Base-by-base conservation (phyloP, 352 stramenopile species). In the Blastocystis sp. region DNA sequence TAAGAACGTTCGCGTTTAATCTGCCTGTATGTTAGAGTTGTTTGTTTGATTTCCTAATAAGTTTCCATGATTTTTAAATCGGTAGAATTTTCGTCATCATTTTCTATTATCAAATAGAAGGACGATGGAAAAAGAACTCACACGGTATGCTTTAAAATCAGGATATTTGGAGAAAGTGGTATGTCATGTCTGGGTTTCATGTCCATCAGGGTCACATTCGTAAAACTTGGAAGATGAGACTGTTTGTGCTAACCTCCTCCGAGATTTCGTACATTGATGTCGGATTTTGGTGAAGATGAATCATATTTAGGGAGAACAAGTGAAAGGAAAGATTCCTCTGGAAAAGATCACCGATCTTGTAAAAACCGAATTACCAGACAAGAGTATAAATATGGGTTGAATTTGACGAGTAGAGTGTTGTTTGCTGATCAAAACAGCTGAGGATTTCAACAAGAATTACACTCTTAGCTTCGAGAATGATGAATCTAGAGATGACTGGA, bases 221-320 rank as follows among this genome's bases (percentile, higher is more conserved):
- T 27, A 88, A 88, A 33, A 88, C 77, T 7, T 88, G 77, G 77
- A 88, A 88, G 44, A 88, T 13, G 35, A 73, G 77, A 42, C 62
- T 88, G 15, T 88, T 88, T 44, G 77, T 88, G 19, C 77, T 88
- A 4, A 88, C 77, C 6, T 88, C 51, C 17, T 88, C 77, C 0
- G 77, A 88, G 48, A 73, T 88, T 37, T 88, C 77, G n/a, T 88
- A 88, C 48, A 73, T 88, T 33, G 77, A 81, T 56, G 70, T 81
- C 7, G 17, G 22, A 27, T 27, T 44, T 5, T 9, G 24, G 33
- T 6, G 42, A 24, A 42, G 13, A 62, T 0, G 15, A 33, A 24
- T 44, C 5, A 42, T 42, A 37, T 5, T 27, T 19, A 88, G 62
- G 77, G 77, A 62, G 77, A 88, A 35, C 33, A 58, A 27, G 77